Conservation (phyloP, 164 flowering plant genomes). For the Berberis thunbergii region DNA sequence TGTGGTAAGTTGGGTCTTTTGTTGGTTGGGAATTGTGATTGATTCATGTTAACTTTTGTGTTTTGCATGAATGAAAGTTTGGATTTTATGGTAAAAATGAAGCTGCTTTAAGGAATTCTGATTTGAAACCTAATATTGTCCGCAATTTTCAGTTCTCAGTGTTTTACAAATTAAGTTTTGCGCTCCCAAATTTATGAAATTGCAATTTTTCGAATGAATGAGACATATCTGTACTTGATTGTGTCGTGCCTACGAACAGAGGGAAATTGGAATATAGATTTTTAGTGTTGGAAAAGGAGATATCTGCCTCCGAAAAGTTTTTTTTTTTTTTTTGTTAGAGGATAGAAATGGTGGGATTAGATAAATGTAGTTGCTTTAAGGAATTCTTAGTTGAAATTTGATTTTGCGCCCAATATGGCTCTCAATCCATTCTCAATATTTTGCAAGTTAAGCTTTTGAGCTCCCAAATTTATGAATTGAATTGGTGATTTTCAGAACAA, state of each 20-base stretch:
- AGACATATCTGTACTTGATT: neutral
- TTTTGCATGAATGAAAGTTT: neutral
- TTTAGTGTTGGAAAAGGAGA: too few relatives aligned
- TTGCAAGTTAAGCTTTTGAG: too few relatives aligned
- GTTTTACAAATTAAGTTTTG: too few relatives aligned
- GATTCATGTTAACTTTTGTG: neutral
- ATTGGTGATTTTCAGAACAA: too few relatives aligned
- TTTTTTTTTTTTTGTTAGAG: too few relatives aligned
- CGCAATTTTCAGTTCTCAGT: neutral
- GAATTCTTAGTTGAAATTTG: too few relatives aligned
- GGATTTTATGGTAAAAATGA: neutral
- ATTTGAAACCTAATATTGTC: neutral
- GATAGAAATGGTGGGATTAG: too few relatives aligned
- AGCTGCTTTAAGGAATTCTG: neutral
- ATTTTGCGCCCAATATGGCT: too few relatives aligned
- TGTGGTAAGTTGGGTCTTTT: constrained; percentile 52
- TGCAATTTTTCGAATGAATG: neutral
- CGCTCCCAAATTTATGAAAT: neutral
- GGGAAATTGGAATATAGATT: neutral
- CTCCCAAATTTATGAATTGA: too few relatives aligned
- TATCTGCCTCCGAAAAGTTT: too few relatives aligned
- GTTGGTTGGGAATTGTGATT: neutral
- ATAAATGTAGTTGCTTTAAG: too few relatives aligned
- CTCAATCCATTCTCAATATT: too few relatives aligned
- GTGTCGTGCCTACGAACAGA: neutral